A percentile compares a stretch with the other conserved stretches of the same genome.
phyloP scores from a whole-genome alignment of 306 rosid species.

The Senna tora region DNA sequence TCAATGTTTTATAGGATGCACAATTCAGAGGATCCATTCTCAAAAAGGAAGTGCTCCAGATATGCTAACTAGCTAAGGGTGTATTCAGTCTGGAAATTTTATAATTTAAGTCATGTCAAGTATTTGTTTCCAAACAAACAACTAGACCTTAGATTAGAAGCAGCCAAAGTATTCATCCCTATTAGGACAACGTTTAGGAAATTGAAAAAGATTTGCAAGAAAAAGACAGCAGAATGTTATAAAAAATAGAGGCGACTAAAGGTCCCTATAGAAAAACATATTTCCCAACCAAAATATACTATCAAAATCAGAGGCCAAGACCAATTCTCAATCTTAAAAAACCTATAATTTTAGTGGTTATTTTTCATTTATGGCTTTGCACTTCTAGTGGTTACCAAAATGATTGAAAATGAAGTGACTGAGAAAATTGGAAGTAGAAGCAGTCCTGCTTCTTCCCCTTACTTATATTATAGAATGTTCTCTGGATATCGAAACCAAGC shows the following conservation, averaged over 20 bases:
- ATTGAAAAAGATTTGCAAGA: not conserved
- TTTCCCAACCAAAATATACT: not conserved
- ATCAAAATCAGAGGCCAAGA: not conserved
- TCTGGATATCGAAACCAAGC: conserved; percentile 13
- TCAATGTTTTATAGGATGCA: too few relatives aligned
- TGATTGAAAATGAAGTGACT: not conserved
- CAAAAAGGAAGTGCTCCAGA: conserved; percentile 7
- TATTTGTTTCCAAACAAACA: too few relatives aligned
- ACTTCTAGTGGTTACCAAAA: not conserved
- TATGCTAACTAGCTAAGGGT: conserved; percentile 15
- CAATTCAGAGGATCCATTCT: too few relatives aligned
- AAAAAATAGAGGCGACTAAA: not conserved
- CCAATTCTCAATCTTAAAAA: not conserved
- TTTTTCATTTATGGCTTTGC: not conserved
- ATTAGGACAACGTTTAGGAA: not conserved
- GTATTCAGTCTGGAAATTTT: not conserved
- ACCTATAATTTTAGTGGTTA: not conserved
- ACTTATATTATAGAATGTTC: not conserved
- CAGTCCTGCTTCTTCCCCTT: conserved; percentile 5
- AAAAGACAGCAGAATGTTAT: not conserved
- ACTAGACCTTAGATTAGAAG: not conserved
- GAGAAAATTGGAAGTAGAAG: not conserved
- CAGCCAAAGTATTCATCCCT: not conserved
- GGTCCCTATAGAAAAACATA: not conserved
- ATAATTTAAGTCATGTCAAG: not conserved